phyloP scores from a whole-genome alignment of 495 filamentous ascomycete genomes.

The Neurospora hispaniola region DNA sequence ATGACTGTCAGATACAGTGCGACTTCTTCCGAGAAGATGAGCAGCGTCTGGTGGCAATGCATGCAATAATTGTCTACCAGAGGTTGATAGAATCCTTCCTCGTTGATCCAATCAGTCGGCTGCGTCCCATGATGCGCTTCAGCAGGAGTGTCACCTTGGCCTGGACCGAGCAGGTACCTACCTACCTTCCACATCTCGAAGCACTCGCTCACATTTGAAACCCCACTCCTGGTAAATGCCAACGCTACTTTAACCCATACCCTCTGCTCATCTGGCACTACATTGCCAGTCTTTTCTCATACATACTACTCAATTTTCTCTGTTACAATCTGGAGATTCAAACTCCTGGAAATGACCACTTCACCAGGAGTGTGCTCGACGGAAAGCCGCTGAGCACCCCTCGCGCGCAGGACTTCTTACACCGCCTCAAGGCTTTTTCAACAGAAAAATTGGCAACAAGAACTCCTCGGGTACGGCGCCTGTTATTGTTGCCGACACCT shows the following conservation, averaged over 20 bases:
- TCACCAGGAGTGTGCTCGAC: background rate
- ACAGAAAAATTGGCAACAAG: background rate
- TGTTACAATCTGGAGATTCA: background rate
- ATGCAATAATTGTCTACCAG: background rate
- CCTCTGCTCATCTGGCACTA: background rate
- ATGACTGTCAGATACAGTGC: background rate
- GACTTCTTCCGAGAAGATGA: background rate
- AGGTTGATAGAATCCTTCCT: background rate
- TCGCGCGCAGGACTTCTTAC: too few relatives aligned
- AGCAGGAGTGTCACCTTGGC: background rate
- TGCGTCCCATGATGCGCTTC: background rate
- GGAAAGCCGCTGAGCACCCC: too few relatives aligned
- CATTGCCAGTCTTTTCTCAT: background rate
- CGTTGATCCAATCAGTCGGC: background rate
- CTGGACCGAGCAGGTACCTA: background rate
- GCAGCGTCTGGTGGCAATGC: background rate
- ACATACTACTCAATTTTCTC: too few relatives aligned
- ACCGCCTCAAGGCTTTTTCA: background rate
- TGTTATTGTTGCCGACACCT: background rate
- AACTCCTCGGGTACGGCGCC: background rate
- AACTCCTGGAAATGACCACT: background rate
- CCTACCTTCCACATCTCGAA: background rate
- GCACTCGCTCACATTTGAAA: background rate
- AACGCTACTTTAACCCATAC: background rate
- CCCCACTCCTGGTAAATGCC: background rate